Percentiles rank a stretch among this genome's conserved stretches.
Conservation (phyloP, 306 rosid genomes). For the Glycine latifolia region DNA sequence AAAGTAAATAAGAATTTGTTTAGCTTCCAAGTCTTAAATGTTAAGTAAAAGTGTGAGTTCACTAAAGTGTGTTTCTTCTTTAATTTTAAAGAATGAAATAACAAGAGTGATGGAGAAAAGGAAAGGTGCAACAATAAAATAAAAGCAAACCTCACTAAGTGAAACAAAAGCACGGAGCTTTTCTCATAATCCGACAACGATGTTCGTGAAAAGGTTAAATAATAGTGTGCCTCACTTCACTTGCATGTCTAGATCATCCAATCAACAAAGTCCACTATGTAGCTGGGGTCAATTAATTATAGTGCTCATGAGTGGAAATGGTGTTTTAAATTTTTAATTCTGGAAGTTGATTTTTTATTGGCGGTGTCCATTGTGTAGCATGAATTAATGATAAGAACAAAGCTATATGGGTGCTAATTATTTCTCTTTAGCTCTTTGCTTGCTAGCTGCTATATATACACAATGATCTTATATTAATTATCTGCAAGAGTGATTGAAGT, state of each 20-base stretch:
- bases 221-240: neutral
- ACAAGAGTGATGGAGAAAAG: neutral
- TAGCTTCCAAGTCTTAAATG: neutral
- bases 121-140: neutral
- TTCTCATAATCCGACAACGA: slow-evolving; percentile 25
- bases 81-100: neutral
- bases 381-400: neutral
- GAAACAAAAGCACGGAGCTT: slow-evolving; percentile 8
- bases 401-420: neutral
- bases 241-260: neutral
- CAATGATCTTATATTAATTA: slow-evolving; percentile 17
- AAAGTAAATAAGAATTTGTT: neutral
- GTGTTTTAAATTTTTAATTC: slow-evolving; percentile 20
- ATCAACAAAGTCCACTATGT: slow-evolving; percentile 12
- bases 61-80: neutral
- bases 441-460: too few relatives aligned
- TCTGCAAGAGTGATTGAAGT: neutral
- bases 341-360: neutral
- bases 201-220: slow-evolving; percentile 27
- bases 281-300: neutral
- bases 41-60: neutral
- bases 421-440: neutral
- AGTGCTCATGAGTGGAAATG: slow-evolving; percentile 22
- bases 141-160: slow-evolving; percentile 32
- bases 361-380: slow-evolving; percentile 33